Conservation (phyloP, 2,329 filamentous ascomycete genomes). For the Sclerotinia subarctica region DNA sequence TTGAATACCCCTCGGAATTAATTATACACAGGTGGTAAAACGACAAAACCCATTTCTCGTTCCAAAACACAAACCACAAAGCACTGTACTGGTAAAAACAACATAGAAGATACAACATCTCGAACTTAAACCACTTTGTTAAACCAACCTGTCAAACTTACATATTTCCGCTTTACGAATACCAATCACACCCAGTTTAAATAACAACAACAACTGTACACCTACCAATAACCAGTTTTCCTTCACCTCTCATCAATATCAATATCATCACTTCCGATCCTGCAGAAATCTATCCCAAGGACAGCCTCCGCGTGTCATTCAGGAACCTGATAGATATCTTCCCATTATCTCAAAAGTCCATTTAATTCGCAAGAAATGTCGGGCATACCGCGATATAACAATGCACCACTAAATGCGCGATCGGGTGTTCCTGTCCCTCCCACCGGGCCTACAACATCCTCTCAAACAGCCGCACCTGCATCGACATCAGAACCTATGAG, state of each 20-base stretch:
- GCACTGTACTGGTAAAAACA: neutral
- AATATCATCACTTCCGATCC: constrained; percentile 8
- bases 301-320: neutral
- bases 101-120: constrained; percentile 12
- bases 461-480: constrained; percentile 43
- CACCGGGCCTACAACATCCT: constrained; percentile 36
- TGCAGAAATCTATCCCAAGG: constrained; percentile 11
- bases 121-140: neutral
- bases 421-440: constrained; percentile 38
- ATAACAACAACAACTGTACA: neutral
- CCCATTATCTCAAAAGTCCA: neutral
- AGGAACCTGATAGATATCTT: constrained; percentile 9
- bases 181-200: neutral
- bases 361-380: constrained; percentile 47
- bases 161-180: constrained; percentile 5
- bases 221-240: constrained; percentile 16
- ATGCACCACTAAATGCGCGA: constrained; percentile 55
- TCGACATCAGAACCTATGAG: constrained; percentile 24
- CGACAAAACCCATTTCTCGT: constrained; percentile 1
- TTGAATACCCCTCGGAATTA: neutral
- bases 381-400: constrained; percentile 57
- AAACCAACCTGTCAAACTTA: constrained; percentile 14
- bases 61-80: neutral
- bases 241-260: neutral
- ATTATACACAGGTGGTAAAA: constrained; percentile 7